Percentiles rank a stretch among this genome's conserved stretches.
These are phyloP conservation scores for Sphaerobolus stellatus DNA, from an alignment of 1,284 basidiomycete genomes.

Conservation along the genomic window DNA sequence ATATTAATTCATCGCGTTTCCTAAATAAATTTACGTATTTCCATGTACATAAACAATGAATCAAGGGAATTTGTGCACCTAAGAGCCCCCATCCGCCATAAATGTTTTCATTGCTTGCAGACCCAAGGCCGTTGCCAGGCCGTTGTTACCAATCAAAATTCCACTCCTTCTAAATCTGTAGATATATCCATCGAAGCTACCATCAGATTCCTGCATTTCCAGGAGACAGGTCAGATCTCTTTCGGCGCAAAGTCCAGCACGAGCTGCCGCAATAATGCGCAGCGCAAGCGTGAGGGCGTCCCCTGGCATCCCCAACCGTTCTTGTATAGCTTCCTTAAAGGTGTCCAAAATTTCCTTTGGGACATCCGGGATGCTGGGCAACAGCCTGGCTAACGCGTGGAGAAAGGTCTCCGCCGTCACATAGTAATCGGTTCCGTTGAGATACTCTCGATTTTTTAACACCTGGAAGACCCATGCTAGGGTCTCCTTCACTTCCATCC, in stretches of 20 bases:
- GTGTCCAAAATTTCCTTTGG: slow-evolving; percentile 38
- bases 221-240: slow-evolving; percentile 12
- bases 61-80: too few species aligned
- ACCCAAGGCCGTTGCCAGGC: slow-evolving; percentile 15
- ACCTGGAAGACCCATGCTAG: slow-evolving; percentile 51
- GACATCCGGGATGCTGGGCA: slow-evolving; percentile 29
- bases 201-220: slow-evolving; percentile 14
- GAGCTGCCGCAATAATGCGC: slow-evolving; percentile 12
- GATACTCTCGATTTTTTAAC: slow-evolving; percentile 51
- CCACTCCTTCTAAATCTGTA: slow-evolving; percentile 11
- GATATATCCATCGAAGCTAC: slow-evolving; percentile 16
- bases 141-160: slow-evolving; percentile 11
- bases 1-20: too few species aligned
- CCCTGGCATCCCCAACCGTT: slow-evolving; percentile 50
- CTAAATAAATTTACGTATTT: too few species aligned
- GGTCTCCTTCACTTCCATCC: slow-evolving; percentile 45
- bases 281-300: slow-evolving; percentile 33
- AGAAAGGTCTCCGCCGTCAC: slow-evolving; percentile 53
- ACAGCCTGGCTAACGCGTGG: slow-evolving; percentile 51
- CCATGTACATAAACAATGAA: too few species aligned
- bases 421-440: slow-evolving; percentile 58
- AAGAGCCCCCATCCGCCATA: too few species aligned
- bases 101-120: slow-evolving; percentile 11
- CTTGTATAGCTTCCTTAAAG: slow-evolving; percentile 44
- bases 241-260: slow-evolving; percentile 3